These are phyloP conservation scores for Wickerhamomyces silvicola DNA, from an alignment of 805 yeast genomes.

Conservation along the genomic window DNA sequence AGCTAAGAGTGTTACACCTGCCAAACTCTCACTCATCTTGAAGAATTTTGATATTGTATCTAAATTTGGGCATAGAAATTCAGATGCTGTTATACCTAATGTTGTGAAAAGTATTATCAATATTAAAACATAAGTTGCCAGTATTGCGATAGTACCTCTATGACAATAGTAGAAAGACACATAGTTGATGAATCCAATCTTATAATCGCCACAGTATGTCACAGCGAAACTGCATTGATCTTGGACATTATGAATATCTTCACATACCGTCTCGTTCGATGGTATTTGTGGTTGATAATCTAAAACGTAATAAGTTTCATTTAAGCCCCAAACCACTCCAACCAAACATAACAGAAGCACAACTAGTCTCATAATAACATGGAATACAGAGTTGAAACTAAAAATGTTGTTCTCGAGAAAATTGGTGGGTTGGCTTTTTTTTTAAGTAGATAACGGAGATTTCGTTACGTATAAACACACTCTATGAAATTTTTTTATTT, in stretches of 20 bases:
- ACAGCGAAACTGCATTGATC: constrained; percentile 17
- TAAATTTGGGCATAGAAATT: constrained; percentile 75
- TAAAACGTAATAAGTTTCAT: too few species aligned
- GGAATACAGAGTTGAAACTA: too few species aligned
- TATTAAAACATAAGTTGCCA: constrained; percentile 4
- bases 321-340: too few species aligned
- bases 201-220: constrained; percentile 18
- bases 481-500: too few species aligned
- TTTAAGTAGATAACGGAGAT: too few species aligned
- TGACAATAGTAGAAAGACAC: constrained; percentile 18
- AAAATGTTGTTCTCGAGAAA: too few species aligned
- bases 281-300: too few species aligned
- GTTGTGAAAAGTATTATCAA: constrained; percentile 47
- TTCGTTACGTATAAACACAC: too few species aligned
- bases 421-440: too few species aligned
- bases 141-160: not conserved
- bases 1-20: constrained; percentile 86
- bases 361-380: too few species aligned
- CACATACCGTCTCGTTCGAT: too few species aligned
- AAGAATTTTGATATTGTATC: constrained; percentile 59
- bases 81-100: constrained; percentile 79
- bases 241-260: constrained; percentile 10
- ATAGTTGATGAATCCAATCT: constrained; percentile 21
- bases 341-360: too few species aligned
- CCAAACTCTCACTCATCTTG: constrained; percentile 66